These are phyloP conservation scores for Chaetomiaceae sp. DNA, from an alignment of 2,329 filamentous ascomycete genomes.

Conservation along the genomic window DNA sequence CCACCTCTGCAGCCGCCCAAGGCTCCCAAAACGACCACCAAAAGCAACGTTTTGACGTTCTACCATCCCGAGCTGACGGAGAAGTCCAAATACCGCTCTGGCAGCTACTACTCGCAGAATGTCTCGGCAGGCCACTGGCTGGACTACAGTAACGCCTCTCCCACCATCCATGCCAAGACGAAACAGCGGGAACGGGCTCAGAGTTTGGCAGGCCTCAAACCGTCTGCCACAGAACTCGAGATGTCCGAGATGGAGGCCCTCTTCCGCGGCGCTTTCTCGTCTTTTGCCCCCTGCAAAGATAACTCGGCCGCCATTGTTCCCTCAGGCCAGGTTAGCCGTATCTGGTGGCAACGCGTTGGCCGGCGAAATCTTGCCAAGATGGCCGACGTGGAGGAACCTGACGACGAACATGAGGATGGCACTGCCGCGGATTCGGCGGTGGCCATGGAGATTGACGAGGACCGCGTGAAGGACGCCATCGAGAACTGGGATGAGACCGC, in stretches of 20 bases:
- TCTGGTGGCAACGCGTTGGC: constrained; percentile 73
- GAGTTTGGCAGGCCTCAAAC: constrained; percentile 57
- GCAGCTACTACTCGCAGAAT: constrained; percentile 60
- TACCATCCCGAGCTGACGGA: constrained; percentile 38
- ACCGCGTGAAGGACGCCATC: constrained; percentile 47
- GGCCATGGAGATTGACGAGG: constrained; percentile 42
- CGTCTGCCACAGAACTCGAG: constrained; percentile 49
- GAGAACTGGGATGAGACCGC: constrained; percentile 52
- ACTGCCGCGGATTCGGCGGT: constrained; percentile 30
- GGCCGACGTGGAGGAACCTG: constrained; percentile 45
- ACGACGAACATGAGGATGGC: constrained; percentile 33
- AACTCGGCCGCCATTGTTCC: constrained; percentile 65
- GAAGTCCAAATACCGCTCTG: constrained; percentile 47
- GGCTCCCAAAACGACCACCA: constrained; percentile 62
- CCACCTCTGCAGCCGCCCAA: constrained; percentile 65
- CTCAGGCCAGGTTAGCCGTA: constrained; percentile 57
- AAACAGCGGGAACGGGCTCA: constrained; percentile 68
- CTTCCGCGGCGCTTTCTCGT: constrained; percentile 71
- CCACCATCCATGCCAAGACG: constrained; percentile 47
- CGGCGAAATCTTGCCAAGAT: constrained; percentile 59
- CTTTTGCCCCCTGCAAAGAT: constrained; percentile 71
- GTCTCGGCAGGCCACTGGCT: constrained; percentile 65
- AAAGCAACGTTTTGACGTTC: constrained; percentile 40
- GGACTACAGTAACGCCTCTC: constrained; percentile 59
- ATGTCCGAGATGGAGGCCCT: constrained; percentile 65